Conservation (phyloP, 2,329 filamentous ascomycete genomes). For the Colletotrichum godetiae region DNA sequence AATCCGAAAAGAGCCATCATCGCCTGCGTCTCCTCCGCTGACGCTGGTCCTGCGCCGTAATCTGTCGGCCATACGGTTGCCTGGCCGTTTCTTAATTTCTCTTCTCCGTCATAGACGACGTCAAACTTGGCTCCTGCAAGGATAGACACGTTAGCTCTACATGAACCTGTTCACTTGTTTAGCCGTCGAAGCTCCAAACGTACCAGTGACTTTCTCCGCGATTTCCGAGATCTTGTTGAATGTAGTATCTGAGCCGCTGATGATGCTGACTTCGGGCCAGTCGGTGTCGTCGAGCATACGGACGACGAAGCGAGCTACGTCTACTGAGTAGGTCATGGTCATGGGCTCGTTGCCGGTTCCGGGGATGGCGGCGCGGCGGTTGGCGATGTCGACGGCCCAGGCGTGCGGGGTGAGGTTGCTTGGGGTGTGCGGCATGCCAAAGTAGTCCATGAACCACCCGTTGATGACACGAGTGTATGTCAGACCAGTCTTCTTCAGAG, state of each 20-base stretch:
- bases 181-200: too few species aligned
- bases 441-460: constrained; percentile 60
- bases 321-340: constrained; percentile 60
- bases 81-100: too few species aligned
- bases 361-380: constrained; percentile 58
- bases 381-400: constrained; percentile 56
- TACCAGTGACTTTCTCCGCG: too few species aligned
- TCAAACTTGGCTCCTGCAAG: too few species aligned
- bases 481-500: constrained; percentile 44
- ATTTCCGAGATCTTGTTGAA: constrained; percentile 54
- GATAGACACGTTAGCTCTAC: too few species aligned
- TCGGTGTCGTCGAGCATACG: constrained; percentile 50
- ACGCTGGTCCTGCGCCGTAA: too few species aligned
- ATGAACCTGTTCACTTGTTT: too few species aligned
- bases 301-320: constrained; percentile 59
- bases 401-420: constrained; percentile 50
- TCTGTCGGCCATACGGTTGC: too few species aligned
- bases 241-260: constrained; percentile 53
- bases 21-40: too few species aligned
- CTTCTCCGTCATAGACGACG: too few species aligned
- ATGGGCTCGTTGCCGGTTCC: constrained; percentile 56
- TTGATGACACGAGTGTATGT: constrained; percentile 51
- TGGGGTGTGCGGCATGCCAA: constrained; percentile 49
- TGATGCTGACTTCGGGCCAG: constrained; percentile 53
- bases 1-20: too few species aligned